Evolutionary conservation across 2,329 filamentous ascomycete genomes (phyloP).

Genomic region (Zalaria sp.): DNA sequence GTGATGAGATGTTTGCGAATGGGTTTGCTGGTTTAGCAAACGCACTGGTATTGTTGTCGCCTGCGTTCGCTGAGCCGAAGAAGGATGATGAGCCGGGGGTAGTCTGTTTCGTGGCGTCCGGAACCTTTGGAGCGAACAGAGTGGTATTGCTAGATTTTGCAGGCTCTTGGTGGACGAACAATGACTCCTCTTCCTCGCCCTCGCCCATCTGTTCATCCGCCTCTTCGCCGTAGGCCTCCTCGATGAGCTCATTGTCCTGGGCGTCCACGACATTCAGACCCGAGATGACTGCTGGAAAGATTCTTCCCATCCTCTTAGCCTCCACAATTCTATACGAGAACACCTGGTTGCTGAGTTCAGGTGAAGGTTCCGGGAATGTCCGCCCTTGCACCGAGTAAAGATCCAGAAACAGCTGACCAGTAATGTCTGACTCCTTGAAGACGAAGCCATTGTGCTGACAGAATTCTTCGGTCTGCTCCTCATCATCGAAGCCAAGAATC

Average conservation of each 20-base stretch:
- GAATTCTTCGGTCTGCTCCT: constrained; percentile 38
- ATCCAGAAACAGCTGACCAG: constrained; percentile 31
- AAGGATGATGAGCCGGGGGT: too few species aligned
- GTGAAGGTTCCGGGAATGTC: constrained; percentile 14
- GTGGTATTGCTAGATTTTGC: too few species aligned
- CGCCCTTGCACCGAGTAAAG: constrained; percentile 31
- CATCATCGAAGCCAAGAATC: constrained; percentile 41
- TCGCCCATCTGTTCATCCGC: constrained; percentile 16
- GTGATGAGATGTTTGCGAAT: too few species aligned
- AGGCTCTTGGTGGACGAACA: constrained; percentile 25
- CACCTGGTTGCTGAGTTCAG: constrained; percentile 29
- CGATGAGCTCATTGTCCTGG: constrained; percentile 33
- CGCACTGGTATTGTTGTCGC: too few species aligned
- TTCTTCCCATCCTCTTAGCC: constrained; percentile 40
- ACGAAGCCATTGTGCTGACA: constrained; percentile 39
- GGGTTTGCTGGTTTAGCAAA: too few species aligned
- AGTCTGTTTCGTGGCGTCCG: too few species aligned
- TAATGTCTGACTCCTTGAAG: constrained; percentile 25
- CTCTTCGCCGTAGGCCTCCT: constrained; percentile 20
- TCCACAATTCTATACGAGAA: constrained; percentile 43
- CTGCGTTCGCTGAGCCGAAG: too few species aligned
- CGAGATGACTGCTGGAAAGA: constrained; percentile 41
- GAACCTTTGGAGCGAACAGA: too few species aligned
- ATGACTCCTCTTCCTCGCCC: constrained; percentile 18
- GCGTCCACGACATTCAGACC: constrained; percentile 41